phyloP scores from a whole-genome alignment of 441 rosid genomes.

The Syzygium malaccense region DNA sequence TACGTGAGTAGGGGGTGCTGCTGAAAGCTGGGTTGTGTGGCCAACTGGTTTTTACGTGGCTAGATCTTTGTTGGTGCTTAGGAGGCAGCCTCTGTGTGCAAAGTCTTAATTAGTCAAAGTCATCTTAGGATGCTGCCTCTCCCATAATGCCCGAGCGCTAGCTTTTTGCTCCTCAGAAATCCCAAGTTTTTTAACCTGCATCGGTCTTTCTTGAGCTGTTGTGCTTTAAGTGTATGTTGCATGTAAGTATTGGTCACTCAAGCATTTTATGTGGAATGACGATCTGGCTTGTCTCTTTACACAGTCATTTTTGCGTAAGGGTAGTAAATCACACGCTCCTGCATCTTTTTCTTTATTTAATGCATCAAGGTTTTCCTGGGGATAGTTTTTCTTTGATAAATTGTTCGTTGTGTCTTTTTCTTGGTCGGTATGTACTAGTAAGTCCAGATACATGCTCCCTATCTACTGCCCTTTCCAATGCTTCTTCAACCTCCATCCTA shows the following conservation, averaged over 20 bases:
- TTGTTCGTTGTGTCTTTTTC: not conserved
- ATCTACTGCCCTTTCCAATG: not conserved
- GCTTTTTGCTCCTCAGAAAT: not conserved
- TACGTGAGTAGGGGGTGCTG: not conserved
- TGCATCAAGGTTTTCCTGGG: not conserved
- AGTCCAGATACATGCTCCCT: not conserved
- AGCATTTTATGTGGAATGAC: not conserved
- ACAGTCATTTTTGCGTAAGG: not conserved
- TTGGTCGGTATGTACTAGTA: not conserved
- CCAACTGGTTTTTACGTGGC: not conserved
- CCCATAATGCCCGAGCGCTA: not conserved
- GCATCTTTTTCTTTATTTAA: not conserved
- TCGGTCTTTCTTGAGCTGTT: not conserved
- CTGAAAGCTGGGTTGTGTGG: not conserved
- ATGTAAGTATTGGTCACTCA: not conserved
- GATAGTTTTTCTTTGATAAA: not conserved
- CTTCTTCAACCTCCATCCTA: not conserved
- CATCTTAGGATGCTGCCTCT: not conserved
- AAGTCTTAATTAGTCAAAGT: not conserved
- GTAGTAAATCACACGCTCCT: not conserved
- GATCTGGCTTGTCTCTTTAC: not conserved
- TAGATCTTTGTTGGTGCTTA: not conserved
- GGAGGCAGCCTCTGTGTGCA: not conserved
- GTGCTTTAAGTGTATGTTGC: not conserved
- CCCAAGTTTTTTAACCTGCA: not conserved